Evolutionary conservation across 768 basidiomycete species (phyloP), one percentile per base, ranked within the genome.

Genomic region (Daedaleopsis nitida): DNA sequence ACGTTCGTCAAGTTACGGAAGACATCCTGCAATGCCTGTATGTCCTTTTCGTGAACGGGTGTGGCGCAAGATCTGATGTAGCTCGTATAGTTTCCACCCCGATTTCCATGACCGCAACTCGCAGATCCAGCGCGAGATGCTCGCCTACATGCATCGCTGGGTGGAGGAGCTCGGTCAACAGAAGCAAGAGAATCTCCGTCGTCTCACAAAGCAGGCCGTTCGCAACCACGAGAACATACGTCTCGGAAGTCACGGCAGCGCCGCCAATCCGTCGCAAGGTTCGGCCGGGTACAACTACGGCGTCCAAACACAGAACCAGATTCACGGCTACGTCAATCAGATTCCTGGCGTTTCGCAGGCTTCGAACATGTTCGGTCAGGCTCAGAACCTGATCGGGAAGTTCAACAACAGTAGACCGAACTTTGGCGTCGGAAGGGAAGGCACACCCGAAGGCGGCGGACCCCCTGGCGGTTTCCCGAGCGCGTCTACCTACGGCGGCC

Each of bases 221-320:
- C 82, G 86, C 5, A 84, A 83, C 64, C 90, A 92, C 74, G 75
- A 88, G 70, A 92, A 92, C 70, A 79, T 86, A 35, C 84, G 91
- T 1, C 67, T 78, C 7, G 76, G 76, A 0, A 84, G 84, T 3
- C 81, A 86, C 64, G 82, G 84, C 32, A 81, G 83, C 3, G 58
- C 74, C 0, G 59, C 82, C 11, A 73, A 76, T 19, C 63, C 66
- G 13, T 72, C 80, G 2, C 75, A 85, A 53, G 84, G 84, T 5
- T 71, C 79, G 1, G 82, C 73, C 59, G 83, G 85, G 0, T 74
- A 79, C 44, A 73, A 71, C 48, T 75, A 84, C 49, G 88, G 81
- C 3, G 68, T 76, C 12, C 75, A 83, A 44, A 72, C 81, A 51
- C 86, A 86, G 69, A 74, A 79, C 16, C 72, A 78, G 35, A 16